Evolutionary conservation across 306 rosid genomes (phyloP).

Genomic region (Cicer yamashitae): DNA sequence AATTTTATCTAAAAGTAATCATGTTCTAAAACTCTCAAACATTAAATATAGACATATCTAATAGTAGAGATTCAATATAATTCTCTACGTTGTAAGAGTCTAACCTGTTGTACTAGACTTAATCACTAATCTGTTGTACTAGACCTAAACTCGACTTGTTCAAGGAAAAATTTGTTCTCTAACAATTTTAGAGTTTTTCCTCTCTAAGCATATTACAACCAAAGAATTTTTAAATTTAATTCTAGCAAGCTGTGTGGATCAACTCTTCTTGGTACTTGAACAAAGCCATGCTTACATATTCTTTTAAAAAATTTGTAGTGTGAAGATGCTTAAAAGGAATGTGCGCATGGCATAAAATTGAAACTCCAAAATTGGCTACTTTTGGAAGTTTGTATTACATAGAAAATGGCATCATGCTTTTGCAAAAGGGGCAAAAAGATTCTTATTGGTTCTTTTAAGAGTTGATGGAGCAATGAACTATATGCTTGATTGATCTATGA

Average conservation of each 20-base stretch:
- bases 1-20: too few species aligned
- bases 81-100: too few species aligned
- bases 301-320: background rate
- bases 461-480: background rate
- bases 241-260: slow-evolving; percentile 6
- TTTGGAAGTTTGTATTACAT: slow-evolving; percentile 34
- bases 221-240: background rate
- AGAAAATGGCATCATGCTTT: slow-evolving; percentile 48
- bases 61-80: too few species aligned
- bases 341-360: slow-evolving; percentile 16
- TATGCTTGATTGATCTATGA: too few species aligned
- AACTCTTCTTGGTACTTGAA: slow-evolving; percentile 16
- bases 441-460: background rate
- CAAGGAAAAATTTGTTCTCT: too few species aligned
- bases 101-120: too few species aligned
- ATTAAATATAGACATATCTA: too few species aligned
- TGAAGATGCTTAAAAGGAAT: slow-evolving; percentile 22
- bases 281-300: background rate
- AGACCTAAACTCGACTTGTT: too few species aligned
- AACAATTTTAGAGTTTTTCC: too few species aligned
- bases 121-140: too few species aligned
- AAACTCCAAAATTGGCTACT: slow-evolving; percentile 24
- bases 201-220: too few species aligned
- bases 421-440: slow-evolving; percentile 21
- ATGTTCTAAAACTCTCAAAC: too few species aligned